Evolutionary conservation across 306 rosid genomes (phyloP), one percentile per base, ranked within the genome.

Genomic region (Prunus mongolica): DNA sequence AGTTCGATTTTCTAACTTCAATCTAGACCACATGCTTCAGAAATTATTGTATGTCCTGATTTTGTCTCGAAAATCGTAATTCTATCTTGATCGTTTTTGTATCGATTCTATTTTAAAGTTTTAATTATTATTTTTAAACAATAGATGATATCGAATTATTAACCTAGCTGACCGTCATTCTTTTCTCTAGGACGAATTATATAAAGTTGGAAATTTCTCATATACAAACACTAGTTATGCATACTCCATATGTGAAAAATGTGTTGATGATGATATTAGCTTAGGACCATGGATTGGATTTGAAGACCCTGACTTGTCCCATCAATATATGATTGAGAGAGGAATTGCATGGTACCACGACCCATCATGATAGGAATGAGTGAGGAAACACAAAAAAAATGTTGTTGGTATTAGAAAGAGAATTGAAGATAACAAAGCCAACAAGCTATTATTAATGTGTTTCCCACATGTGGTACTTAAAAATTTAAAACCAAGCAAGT

Each of bases 391-490:
- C 79, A 80, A 19, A 46, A 66, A 74, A 38, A 55, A 20, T 57
- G 74, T 76, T 86, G 85, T 77, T 74, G 66, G 80, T 83, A 71
- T 76, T 80, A 69, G 5, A 19, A 0, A 54, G 77, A 75, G 67
- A 70, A 75, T 69, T 61, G 77, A 78, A 75, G 82, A 77, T 19
- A 56, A 78, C 32, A 68, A 61, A 69, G n/a, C 80, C 83, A 77
- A 71, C 75, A 73, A 72, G 82, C 70, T 82, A 24, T 60, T 69
- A 81, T 82, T 68, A 69, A 63, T 80, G 69, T 74, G 80, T 72
- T 82, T 74, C 84, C 82, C 83, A 81, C 81, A 75, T 63, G 80
- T 76, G 72, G 74, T 69, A 74, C 60, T 58, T 6, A 55, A 52
- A 7, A 30, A 9, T 63, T 28, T 32, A 56, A 81, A 72, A 51